phyloP scores from a whole-genome alignment of 495 filamentous ascomycete genomes.

The Astrocystis sublimbata region DNA sequence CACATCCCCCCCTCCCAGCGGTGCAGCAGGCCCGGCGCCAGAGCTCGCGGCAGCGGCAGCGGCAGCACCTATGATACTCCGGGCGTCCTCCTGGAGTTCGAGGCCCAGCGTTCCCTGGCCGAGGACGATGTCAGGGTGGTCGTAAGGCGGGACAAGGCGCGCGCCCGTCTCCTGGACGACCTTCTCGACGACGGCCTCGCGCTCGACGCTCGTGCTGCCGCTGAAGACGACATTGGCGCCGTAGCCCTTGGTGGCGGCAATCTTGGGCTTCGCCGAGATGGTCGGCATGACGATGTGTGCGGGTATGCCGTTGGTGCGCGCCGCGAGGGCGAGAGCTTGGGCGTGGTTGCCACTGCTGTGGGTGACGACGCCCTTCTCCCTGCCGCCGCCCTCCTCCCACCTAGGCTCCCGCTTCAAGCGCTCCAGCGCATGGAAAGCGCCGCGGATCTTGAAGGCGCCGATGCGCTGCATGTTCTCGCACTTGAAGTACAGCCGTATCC shows the following conservation, averaged over 20 bases:
- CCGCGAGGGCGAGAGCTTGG: slow-evolving; percentile 88
- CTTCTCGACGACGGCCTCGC: slow-evolving; percentile 70
- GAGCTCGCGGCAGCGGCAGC: not conserved
- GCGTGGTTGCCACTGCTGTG: slow-evolving; percentile 97
- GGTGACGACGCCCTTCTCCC: slow-evolving; percentile 76
- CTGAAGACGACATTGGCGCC: slow-evolving; percentile 80
- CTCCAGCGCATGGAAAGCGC: slow-evolving; percentile 85
- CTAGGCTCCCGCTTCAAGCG: slow-evolving; percentile 66
- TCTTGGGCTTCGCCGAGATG: slow-evolving; percentile 81
- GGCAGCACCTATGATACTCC: slow-evolving; percentile 43
- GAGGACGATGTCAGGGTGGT: slow-evolving; percentile 86
- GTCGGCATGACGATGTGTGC: slow-evolving; percentile 89
- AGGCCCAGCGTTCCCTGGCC: slow-evolving; percentile 87
- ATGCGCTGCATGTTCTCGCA: slow-evolving; percentile 92
- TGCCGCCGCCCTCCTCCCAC: slow-evolving; percentile 51
- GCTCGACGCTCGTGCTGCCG: slow-evolving; percentile 76
- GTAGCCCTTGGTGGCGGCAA: slow-evolving; percentile 74
- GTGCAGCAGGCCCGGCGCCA: not conserved
- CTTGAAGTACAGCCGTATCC: slow-evolving; percentile 85
- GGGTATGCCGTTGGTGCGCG: slow-evolving; percentile 57
- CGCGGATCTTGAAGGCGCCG: slow-evolving; percentile 90
- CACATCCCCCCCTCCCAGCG: not conserved
- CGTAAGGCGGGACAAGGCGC: slow-evolving; percentile 81
- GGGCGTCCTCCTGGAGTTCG: slow-evolving; percentile 76
- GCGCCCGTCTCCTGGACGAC: slow-evolving; percentile 72